Evolutionary conservation across 2,329 filamentous ascomycete species (phyloP).

Genomic region (Pseudophaeomoniella oleicola): DNA sequence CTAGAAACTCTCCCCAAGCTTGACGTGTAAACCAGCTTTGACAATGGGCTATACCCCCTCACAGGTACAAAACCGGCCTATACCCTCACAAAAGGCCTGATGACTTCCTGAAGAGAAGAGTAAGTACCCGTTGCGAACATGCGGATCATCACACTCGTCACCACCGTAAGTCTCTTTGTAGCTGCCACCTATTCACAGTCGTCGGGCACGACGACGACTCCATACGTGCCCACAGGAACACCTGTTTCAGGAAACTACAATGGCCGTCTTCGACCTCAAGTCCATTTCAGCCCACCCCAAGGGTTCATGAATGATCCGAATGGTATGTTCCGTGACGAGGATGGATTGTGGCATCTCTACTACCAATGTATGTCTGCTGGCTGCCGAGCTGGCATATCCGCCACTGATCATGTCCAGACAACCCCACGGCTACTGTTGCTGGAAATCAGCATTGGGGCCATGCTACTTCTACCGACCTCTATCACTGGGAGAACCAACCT

Average conservation of each 20-base stretch:
- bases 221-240: slow-evolving; percentile 9
- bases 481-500: slow-evolving; percentile 50
- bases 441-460: slow-evolving; percentile 56
- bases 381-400: slow-evolving; percentile 2
- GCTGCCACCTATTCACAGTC: background rate
- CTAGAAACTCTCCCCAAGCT: too few relatives aligned
- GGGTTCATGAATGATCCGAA: slow-evolving; percentile 45
- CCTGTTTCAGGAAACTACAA: slow-evolving; percentile 10
- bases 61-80: too few relatives aligned
- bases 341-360: slow-evolving; percentile 48
- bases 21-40: too few relatives aligned
- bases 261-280: slow-evolving; percentile 15
- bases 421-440: slow-evolving; percentile 32
- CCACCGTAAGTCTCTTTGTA: background rate
- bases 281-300: slow-evolving; percentile 17
- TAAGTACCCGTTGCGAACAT: too few relatives aligned
- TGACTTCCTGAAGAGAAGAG: too few relatives aligned
- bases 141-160: background rate
- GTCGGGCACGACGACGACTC: background rate
- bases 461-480: slow-evolving; percentile 46
- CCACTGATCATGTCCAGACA: slow-evolving; percentile 20
- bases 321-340: slow-evolving; percentile 43
- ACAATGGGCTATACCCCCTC: too few relatives aligned
- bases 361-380: slow-evolving; percentile 42
- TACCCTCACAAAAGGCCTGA: too few relatives aligned